Evolutionary conservation across 257 asterid genomes (phyloP).

Genomic region (Petrea volubilis): DNA sequence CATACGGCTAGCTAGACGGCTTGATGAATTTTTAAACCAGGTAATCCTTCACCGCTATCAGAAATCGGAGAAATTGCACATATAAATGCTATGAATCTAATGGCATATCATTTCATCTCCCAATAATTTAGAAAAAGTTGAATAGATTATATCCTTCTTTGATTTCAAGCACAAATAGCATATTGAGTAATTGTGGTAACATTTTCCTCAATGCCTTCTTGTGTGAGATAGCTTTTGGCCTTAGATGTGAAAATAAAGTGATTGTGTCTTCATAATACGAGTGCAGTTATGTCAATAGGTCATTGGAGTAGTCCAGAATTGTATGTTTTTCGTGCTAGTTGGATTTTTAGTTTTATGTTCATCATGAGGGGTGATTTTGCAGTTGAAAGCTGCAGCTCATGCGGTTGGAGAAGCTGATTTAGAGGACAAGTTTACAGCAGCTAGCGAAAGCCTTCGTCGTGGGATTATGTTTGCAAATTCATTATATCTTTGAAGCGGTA

Average conservation of each 20-base stretch:
- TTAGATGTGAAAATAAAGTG: neutral
- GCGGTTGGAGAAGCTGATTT: constrained; percentile 90
- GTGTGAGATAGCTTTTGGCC: neutral
- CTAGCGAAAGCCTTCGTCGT: constrained; percentile 90
- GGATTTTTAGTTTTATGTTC: neutral
- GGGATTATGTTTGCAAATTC: constrained; percentile 99
- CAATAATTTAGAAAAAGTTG: no score
- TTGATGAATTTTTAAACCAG: constrained; percentile 95
- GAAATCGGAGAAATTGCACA: neutral
- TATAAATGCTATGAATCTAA: neutral
- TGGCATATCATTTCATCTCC: no score
- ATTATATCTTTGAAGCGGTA: constrained; percentile 55
- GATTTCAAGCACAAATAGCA: no score
- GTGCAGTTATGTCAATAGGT: neutral
- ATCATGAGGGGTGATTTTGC: constrained; percentile 10
- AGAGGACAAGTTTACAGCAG: constrained; percentile 79
- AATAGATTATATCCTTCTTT: no score
- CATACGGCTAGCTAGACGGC: constrained; percentile 84
- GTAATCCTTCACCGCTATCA: constrained; percentile 31
- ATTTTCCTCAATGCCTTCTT: neutral
- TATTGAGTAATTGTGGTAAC: no score
- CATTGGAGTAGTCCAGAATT: neutral
- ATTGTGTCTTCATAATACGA: neutral
- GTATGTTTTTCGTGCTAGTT: neutral
- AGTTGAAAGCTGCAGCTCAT: constrained; percentile 90